Conservation (phyloP, 2,329 filamentous ascomycete genomes). For the Grosmannia clavigera region DNA sequence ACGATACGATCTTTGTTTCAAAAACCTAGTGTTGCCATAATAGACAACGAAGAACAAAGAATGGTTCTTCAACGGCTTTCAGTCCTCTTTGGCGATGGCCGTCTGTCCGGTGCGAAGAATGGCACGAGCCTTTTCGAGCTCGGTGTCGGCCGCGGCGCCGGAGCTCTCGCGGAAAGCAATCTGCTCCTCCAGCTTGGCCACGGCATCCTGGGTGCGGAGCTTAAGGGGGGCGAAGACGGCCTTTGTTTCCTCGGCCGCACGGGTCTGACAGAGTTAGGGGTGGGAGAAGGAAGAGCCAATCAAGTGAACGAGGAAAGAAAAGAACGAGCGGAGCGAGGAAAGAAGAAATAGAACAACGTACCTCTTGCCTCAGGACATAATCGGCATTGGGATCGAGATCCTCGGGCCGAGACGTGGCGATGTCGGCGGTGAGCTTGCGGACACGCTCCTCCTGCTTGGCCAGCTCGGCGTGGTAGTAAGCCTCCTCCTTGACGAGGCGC, state of each 20-base stretch:
- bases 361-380: slow-evolving; percentile 78
- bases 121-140: slow-evolving; percentile 44
- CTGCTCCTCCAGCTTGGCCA: slow-evolving; percentile 62
- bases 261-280: slow-evolving; percentile 38
- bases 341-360: slow-evolving; percentile 25
- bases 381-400: slow-evolving; percentile 62
- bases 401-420: slow-evolving; percentile 25
- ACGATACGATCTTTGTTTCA: neutral
- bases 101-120: slow-evolving; percentile 37
- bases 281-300: neutral
- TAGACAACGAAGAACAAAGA: neutral
- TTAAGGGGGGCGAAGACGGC: slow-evolving; percentile 65
- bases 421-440: slow-evolving; percentile 51
- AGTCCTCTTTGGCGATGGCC: slow-evolving; percentile 16
- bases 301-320: neutral
- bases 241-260: slow-evolving; percentile 77
- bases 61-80: neutral
- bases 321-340: neutral
- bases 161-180: slow-evolving; percentile 51
- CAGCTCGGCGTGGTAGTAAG: slow-evolving; percentile 80
- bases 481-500: slow-evolving; percentile 84
- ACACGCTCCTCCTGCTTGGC: slow-evolving; percentile 61
- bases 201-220: slow-evolving; percentile 57
- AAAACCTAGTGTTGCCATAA: too few relatives aligned
- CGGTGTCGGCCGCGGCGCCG: slow-evolving; percentile 26